phyloP scores from a whole-genome alignment of 2,329 filamentous ascomycete species.

The Bipolaris cookei region DNA sequence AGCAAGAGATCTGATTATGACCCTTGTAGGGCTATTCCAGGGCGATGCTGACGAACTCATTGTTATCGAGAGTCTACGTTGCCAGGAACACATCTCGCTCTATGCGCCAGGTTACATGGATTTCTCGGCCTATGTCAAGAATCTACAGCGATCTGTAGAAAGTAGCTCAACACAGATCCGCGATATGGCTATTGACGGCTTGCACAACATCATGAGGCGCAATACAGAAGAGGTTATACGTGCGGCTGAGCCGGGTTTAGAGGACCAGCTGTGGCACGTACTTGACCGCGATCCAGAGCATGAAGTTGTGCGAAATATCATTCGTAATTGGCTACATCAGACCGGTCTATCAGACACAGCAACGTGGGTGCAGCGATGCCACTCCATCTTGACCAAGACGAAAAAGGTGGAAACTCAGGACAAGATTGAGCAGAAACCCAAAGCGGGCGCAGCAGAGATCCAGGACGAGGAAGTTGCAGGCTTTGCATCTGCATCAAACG shows the following conservation, averaged over 20 bases:
- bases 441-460: conserved; percentile 71
- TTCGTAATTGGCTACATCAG: conserved; percentile 92
- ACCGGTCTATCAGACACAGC: conserved; percentile 80
- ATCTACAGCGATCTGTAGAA: conserved; percentile 78
- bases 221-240: conserved; percentile 82
- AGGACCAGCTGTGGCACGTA: conserved; percentile 90
- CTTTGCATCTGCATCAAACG: conserved; percentile 78
- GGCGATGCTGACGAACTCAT: conserved; percentile 74
- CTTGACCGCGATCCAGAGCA: conserved; percentile 80
- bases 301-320: conserved; percentile 81
- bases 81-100: conserved; percentile 87
- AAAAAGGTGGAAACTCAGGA: conserved; percentile 69
- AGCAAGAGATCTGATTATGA: conserved; percentile 89
- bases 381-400: conserved; percentile 87
- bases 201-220: conserved; percentile 95
- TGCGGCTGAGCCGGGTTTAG: conserved; percentile 77
- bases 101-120: conserved; percentile 90
- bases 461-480: conserved; percentile 97
- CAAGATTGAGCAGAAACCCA: conserved; percentile 55
- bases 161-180: conserved; percentile 72
- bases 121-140: conserved; percentile 80
- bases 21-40: conserved; percentile 81
- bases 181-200: conserved; percentile 81
- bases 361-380: conserved; percentile 87
- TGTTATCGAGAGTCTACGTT: conserved; percentile 77